phyloP scores from a whole-genome alignment of 108 stramenopile species.

The Chaetoceros tenuissimus region DNA sequence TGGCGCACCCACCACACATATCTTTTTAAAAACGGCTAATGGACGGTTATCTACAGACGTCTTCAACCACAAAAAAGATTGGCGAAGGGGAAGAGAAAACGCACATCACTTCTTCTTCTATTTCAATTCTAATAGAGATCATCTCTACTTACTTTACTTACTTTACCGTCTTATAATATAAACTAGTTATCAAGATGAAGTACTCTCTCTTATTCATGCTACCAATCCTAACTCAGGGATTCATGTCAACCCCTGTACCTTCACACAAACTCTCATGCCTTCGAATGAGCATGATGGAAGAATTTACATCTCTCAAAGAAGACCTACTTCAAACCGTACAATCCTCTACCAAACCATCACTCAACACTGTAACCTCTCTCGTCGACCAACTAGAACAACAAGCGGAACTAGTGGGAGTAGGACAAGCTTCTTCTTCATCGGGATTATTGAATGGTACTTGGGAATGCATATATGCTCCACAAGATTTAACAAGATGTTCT shows the following conservation, averaged over 20 bases:
- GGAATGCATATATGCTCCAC: slow-evolving; percentile 72
- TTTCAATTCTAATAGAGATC: no score
- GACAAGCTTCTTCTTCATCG: slow-evolving; percentile 52
- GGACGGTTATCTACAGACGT: no score
- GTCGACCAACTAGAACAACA: slow-evolving; percentile 21
- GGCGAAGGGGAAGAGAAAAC: no score
- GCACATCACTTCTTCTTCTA: no score
- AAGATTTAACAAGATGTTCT: slow-evolving; percentile 67
- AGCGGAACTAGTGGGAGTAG: slow-evolving; percentile 23
- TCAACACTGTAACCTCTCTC: slow-evolving; percentile 15
- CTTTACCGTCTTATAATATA: no score
- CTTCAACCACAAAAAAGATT: no score
- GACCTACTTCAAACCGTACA: slow-evolving; percentile 14
- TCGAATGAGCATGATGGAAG: no score
- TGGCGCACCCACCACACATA: no score
- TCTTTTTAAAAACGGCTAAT: no score
- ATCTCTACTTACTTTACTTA: no score
- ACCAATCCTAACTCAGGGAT: background rate
- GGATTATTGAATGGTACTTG: slow-evolving; percentile 64
- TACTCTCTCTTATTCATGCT: background rate
- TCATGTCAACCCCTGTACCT: background rate
- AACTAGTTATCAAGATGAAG: background rate
- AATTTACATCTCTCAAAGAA: slow-evolving; percentile 11
- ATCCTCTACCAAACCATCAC: slow-evolving; percentile 12
- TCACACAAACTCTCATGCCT: no score